Conservation (phyloP, 768 basidiomycete species). For the Pleurotus eryngii region DNA sequence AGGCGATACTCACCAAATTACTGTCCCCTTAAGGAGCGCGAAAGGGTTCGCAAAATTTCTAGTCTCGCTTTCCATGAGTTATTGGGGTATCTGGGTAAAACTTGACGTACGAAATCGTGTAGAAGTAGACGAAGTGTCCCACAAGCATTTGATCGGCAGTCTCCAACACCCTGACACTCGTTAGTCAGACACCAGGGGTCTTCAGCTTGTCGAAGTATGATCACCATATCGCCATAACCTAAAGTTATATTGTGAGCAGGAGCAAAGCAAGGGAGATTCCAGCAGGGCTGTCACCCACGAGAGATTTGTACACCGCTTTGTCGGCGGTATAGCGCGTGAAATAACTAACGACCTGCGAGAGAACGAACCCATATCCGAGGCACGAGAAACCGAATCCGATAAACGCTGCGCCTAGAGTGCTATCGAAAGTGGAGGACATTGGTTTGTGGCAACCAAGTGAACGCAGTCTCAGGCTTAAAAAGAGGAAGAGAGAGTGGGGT, state of each 20-base stretch:
- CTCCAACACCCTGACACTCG: slow-evolving; percentile 38
- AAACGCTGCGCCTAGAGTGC: slow-evolving; percentile 37
- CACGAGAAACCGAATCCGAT: slow-evolving; percentile 38
- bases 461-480: too few species aligned
- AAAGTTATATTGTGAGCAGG: too few species aligned
- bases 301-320: slow-evolving; percentile 26
- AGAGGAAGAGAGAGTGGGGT: too few species aligned
- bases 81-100: neutral
- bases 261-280: neutral
- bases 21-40: slow-evolving; percentile 13
- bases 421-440: slow-evolving; percentile 19
- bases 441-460: too few species aligned
- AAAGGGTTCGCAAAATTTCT: neutral
- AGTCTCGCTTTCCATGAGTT: neutral
- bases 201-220: slow-evolving; percentile 6
- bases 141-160: slow-evolving; percentile 48
- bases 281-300: slow-evolving; percentile 22
- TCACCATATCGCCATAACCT: neutral
- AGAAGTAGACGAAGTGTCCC: slow-evolving; percentile 51
- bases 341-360: slow-evolving; percentile 35
- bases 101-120: slow-evolving; percentile 46
- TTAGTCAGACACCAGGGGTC: slow-evolving; percentile 24
- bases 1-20: slow-evolving; percentile 30
- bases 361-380: slow-evolving; percentile 36
- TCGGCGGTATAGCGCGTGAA: slow-evolving; percentile 37